Evolutionary conservation across 2,329 filamentous ascomycete species (phyloP), one percentile per base, ranked within the genome.

Genomic region (Cladophialophora exuberans): DNA sequence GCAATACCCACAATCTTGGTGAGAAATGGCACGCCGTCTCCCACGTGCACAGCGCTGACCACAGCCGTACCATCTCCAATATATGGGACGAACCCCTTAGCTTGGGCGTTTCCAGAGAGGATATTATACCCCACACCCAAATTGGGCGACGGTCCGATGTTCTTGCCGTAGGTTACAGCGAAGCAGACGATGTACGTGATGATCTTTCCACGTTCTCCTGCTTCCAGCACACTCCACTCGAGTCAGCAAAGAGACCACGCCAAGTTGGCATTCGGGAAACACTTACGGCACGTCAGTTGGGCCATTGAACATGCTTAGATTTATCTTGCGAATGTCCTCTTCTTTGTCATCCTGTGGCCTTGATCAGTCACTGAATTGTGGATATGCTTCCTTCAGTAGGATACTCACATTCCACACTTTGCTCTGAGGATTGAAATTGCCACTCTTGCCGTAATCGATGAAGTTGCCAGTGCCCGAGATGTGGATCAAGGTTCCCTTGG

Each of bases 371-470:
- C 7, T 18, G 20, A 18, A 7, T n/a, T 23, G 15, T 31, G 9
- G 23, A 20, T 6, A 20, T 4, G 6, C 22, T 15, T 18, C 2
- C 13, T 28, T 7, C n/a, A 26, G 42, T 4, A 9, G 10, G 23
- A 49, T n/a, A 52, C 56, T 23, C 3, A 59, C 52, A 55, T 55
- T 59, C 56, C 56, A 59, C 18, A 59, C 56, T 55, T 55, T 59
- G 31, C 56, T 52, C n/a, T 44, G 31, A 11, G 56, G 52, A 25
- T 59, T 59, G 42, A 55, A 55, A 28, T 44, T 48, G 22, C 56
- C 56, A 4, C 26, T 51, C n/a, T 35, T 59, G 15, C 52, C 56
- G 18, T 51, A 11, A 18, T 59, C 56, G 23, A 59, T 59, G 38
- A 59, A 59, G 23, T 59, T 59, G 7, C 56, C 52, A 3, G 52